phyloP scores from a whole-genome alignment of 75 land plant species.

The Cunninghamia lanceolata region DNA sequence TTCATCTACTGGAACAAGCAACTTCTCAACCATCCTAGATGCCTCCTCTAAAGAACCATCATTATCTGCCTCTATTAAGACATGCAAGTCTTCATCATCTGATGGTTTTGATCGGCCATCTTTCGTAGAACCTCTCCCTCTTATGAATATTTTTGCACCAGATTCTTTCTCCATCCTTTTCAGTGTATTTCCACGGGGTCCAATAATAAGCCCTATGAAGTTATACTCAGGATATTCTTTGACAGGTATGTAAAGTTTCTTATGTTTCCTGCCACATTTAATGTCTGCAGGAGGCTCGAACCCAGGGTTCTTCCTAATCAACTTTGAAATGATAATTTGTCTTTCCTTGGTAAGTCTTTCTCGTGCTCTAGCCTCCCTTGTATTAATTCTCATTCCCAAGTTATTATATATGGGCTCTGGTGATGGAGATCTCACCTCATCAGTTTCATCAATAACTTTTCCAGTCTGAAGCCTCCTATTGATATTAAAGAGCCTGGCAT shows the following conservation, averaged over 20 bases:
- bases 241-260: slow-evolving; percentile 52
- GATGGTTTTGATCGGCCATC: slow-evolving; percentile 16
- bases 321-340: slow-evolving; percentile 26
- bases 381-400: slow-evolving; percentile 24
- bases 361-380: slow-evolving; percentile 21
- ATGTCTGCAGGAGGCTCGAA: slow-evolving; percentile 32
- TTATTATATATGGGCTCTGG: slow-evolving; percentile 34
- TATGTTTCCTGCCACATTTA: slow-evolving; percentile 26
- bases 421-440: slow-evolving; percentile 34
- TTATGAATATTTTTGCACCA: slow-evolving; percentile 41
- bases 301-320: slow-evolving; percentile 29
- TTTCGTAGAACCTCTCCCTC: slow-evolving; percentile 43
- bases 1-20: slow-evolving; percentile 36
- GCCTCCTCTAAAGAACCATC: slow-evolving; percentile 40
- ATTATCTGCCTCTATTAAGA: slow-evolving; percentile 45
- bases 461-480: slow-evolving; percentile 25
- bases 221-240: slow-evolving; percentile 59
- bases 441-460: slow-evolving; percentile 19
- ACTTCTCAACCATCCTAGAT: slow-evolving; percentile 49
- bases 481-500: slow-evolving; percentile 18
- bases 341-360: slow-evolving; percentile 27
- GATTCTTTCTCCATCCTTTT: slow-evolving; percentile 54
- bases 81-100: slow-evolving; percentile 54
- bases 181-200: slow-evolving; percentile 43
- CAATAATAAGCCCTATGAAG: slow-evolving; percentile 52